phyloP scores from a whole-genome alignment of 805 yeast genomes.

The Dipodascopsis uninucleata region DNA sequence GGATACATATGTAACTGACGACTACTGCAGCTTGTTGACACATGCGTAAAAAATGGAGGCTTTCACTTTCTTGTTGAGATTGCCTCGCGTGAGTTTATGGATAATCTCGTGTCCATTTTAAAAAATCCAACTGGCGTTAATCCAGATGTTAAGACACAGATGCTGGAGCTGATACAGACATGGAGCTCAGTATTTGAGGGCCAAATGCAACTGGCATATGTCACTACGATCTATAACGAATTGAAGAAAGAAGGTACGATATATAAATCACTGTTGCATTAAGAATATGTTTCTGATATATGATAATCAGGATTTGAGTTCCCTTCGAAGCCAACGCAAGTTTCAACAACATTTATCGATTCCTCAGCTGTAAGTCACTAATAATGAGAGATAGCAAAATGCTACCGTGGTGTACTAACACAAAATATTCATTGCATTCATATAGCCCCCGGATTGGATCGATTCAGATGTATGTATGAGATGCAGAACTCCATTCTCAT shows the following conservation, averaged over 20 bases:
- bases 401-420: too few species aligned
- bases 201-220: constrained; percentile 62
- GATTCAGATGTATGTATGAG: constrained; percentile 95
- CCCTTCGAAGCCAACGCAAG: constrained; percentile 28
- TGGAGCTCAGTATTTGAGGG: constrained; percentile 74
- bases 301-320: constrained; percentile 34
- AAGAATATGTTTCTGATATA: neutral
- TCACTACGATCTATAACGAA: constrained; percentile 56
- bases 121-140: constrained; percentile 40
- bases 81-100: constrained; percentile 81
- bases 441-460: constrained; percentile 88
- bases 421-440: neutral
- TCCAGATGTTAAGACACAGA: constrained; percentile 53
- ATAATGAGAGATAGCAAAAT: too few species aligned
- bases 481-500: constrained; percentile 73
- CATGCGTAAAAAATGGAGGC: constrained; percentile 92
- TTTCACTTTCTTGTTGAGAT: constrained; percentile 74
- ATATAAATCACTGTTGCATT: constrained; percentile 11
- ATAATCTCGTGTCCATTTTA: constrained; percentile 55
- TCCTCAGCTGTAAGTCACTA: constrained; percentile 57
- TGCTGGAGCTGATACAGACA: constrained; percentile 63
- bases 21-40: constrained; percentile 58
- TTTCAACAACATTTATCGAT: constrained; percentile 55
- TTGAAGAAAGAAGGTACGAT: constrained; percentile 57
- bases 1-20: neutral